Conservation (phyloP, 225 moss, liverwort and hornwort genomes). For the Physcomitrium patens region DNA sequence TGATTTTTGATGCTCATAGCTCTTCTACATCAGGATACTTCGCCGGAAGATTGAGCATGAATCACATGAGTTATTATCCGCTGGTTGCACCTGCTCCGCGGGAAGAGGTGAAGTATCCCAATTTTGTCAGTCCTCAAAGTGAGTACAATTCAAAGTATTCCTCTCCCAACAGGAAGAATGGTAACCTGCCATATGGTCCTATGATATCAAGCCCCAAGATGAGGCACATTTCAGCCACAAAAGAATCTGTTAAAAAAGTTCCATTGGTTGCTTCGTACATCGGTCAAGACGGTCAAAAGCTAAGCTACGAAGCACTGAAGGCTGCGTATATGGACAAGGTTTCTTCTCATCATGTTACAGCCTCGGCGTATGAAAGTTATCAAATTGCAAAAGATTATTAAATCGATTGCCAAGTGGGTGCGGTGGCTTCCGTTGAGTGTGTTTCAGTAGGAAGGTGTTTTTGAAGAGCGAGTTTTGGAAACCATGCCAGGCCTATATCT, state of each 20-base stretch:
- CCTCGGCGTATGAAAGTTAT: constrained; percentile 39
- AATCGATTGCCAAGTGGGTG: background rate
- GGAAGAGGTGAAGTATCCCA: constrained; percentile 27
- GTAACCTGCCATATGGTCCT: constrained; percentile 24
- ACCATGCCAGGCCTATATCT: constrained; percentile 18
- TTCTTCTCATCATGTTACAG: constrained; percentile 19
- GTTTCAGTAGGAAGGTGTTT: constrained; percentile 27
- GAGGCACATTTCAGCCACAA: constrained; percentile 27
- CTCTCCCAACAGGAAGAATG: constrained; percentile 33
- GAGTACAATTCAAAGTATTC: constrained; percentile 22
- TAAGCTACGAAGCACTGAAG: constrained; percentile 52
- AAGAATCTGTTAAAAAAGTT: constrained; percentile 32
- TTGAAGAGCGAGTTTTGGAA: constrained; percentile 25
- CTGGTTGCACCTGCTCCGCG: constrained; percentile 6
- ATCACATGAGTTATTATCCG: constrained; percentile 8
- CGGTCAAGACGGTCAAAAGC: constrained; percentile 32
- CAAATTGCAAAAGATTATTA: constrained; percentile 32
- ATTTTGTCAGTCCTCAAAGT: constrained; percentile 33
- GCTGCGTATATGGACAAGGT: constrained; percentile 60
- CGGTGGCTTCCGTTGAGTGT: background rate
- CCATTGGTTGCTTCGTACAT: constrained; percentile 32
- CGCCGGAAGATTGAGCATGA: constrained; percentile 15
- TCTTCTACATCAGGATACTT: constrained; percentile 36
- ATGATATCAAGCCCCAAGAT: constrained; percentile 24
- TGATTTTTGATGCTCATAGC: constrained; percentile 42